A percentile compares a stretch with the other conserved stretches of the same genome.
These are phyloP conservation scores for Termitomyces sp. DNA, from an alignment of 768 basidiomycete species.

Conservation along the genomic window DNA sequence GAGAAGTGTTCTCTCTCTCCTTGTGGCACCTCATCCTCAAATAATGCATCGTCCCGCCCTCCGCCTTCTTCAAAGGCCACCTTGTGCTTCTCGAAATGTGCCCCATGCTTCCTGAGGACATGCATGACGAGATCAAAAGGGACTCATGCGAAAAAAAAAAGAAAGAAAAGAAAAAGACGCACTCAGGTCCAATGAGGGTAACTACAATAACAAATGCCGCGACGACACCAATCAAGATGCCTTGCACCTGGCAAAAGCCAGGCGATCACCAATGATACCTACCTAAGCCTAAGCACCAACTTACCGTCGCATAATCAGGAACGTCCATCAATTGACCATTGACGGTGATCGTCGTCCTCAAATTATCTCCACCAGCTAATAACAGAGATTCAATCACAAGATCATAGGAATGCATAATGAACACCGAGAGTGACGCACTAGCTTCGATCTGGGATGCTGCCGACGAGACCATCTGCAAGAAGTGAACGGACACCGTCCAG, in stretches of 20 bases:
- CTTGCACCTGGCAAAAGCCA: conserved; percentile 50
- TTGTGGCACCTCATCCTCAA: conserved; percentile 16
- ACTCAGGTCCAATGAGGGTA: conserved; percentile 75
- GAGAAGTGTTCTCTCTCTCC: neutral
- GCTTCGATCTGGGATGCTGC: conserved; percentile 82
- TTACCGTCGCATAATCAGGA: conserved; percentile 58
- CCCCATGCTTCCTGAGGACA: conserved; percentile 52
- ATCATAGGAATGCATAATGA: conserved; percentile 3
- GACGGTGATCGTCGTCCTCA: conserved; percentile 42
- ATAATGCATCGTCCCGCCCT: conserved; percentile 36
- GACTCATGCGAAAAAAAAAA: neutral
- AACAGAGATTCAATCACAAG: neutral
- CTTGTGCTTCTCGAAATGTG: conserved; percentile 82
- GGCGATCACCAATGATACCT: neutral
- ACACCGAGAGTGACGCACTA: conserved; percentile 27
- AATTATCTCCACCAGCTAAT: conserved; percentile 54
- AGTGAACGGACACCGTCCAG: neutral
- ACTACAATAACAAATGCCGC: conserved; percentile 72
- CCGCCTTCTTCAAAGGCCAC: conserved; percentile 77
- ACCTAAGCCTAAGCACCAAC: conserved; percentile 9
- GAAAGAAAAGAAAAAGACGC: conserved; percentile 20
- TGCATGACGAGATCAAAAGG: neutral
- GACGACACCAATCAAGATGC: conserved; percentile 82
- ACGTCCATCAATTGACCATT: conserved; percentile 37
- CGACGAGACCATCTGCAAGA: conserved; percentile 51